Evolutionary conservation across 148 eudicot species (phyloP), one percentile per base, ranked within the genome.

Genomic region (Rhododendron griersonianum): DNA sequence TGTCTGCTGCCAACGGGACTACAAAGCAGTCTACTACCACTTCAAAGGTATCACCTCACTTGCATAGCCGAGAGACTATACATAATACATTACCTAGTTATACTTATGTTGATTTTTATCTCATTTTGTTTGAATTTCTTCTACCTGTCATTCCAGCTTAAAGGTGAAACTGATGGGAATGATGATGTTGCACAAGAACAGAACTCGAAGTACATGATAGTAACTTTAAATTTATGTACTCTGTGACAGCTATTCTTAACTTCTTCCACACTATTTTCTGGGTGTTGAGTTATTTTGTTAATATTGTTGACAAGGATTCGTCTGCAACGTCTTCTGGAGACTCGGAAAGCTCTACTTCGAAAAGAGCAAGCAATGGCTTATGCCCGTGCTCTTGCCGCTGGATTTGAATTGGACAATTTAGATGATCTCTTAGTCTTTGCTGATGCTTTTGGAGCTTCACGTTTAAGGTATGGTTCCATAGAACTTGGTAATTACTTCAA

Each of bases 341-440:
- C 92, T 44, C 92, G 94, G 57, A 92, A 92, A 86, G 88, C 90
- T 13, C 83, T 92, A 82, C 91, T 92, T 16, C 85, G 81, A 84
- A 92, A 92, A 90, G 94, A 92, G 79, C 94, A 92, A 84, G 94
- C 94, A 79, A 92, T 92, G 94, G 94, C 91, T 87, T 92, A 91
- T 83, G 92, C 92, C 47, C 92, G 94, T 84, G 94, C 94, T 73
- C 90, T 89, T 75, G 94, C 88, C 53, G 94, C 92, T 74, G 94
- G 94, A 84, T 92, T 89, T 83, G 92, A 92, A 61, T 88, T 91
- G 76, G 92, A 91, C 55, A 80, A 83, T 75, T 83, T 91, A 50
- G 91, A 91, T 53, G 91, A 89, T 88, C 92, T 92, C 53, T 88
- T 91, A 83, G 84, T 82, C 81, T 92, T 92, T 85, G 90, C 94